Evolutionary conservation across 345 rosid genomes (phyloP).

Genomic region (Gossypium rotundifolium): DNA sequence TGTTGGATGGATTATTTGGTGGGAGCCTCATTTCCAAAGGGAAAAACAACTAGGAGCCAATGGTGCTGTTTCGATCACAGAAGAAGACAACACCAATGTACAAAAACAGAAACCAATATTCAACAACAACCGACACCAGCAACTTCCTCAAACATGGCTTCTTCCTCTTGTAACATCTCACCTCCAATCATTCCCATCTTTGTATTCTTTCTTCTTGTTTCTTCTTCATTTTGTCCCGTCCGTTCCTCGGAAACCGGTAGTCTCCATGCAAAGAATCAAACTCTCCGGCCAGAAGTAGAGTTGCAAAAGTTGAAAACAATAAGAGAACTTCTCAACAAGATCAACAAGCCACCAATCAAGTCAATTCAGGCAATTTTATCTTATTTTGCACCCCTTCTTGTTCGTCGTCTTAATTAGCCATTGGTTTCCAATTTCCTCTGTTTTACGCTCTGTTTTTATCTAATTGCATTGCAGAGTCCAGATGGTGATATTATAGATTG

Average conservation of each 20-base stretch:
- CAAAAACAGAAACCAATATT: slow-evolving; percentile 15
- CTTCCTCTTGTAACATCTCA: slow-evolving; percentile 30
- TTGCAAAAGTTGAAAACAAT: slow-evolving; percentile 47
- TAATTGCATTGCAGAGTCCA: slow-evolving; percentile 50
- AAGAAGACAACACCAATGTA: slow-evolving; percentile 44
- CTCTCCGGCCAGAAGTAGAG: slow-evolving; percentile 59
- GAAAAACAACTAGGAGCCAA: slow-evolving; percentile 30
- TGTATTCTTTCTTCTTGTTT: slow-evolving; percentile 40
- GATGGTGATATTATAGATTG: slow-evolving; percentile 90
- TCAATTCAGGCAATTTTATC: slow-evolving; percentile 57
- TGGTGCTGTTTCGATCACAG: slow-evolving; percentile 43
- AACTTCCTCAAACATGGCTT: slow-evolving; percentile 38
- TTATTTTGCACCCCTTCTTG: neutral
- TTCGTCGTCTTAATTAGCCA: neutral
- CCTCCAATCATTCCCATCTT: slow-evolving; percentile 30
- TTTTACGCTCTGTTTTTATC: neutral
- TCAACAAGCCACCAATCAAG: slow-evolving; percentile 84
- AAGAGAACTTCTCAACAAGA: slow-evolving; percentile 58
- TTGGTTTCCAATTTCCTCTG: slow-evolving; percentile 12
- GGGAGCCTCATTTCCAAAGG: slow-evolving; percentile 33
- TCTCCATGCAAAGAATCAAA: slow-evolving; percentile 39
- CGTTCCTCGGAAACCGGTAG: slow-evolving; percentile 30
- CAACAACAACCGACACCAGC: slow-evolving; percentile 15
- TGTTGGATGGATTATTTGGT: slow-evolving; percentile 30
- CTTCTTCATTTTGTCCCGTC: slow-evolving; percentile 42